These are phyloP conservation scores for Pezicula rhizophila DNA, from an alignment of 2,329 filamentous ascomycete species.

Conservation along the genomic window DNA sequence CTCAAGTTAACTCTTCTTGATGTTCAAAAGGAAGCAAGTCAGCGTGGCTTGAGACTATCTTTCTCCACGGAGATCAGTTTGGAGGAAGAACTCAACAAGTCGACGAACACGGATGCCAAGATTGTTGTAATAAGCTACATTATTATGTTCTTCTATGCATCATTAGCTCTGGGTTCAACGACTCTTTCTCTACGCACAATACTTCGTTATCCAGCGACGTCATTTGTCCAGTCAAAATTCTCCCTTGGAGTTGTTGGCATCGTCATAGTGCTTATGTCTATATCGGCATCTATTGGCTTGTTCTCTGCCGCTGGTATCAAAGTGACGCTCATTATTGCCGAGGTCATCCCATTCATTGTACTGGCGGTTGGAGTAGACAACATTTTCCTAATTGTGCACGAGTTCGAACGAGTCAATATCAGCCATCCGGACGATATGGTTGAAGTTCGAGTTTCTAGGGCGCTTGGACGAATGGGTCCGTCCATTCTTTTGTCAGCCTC, in stretches of 20 bases:
- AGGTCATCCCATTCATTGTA: slow-evolving; percentile 96
- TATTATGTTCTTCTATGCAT: slow-evolving; percentile 98
- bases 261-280: slow-evolving; percentile 93
- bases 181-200: slow-evolving; percentile 73
- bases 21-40: slow-evolving; percentile 72
- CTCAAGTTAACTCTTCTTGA: slow-evolving; percentile 68
- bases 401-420: slow-evolving; percentile 91
- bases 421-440: slow-evolving; percentile 86
- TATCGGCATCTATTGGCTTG: slow-evolving; percentile 87
- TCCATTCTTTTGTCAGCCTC: slow-evolving; percentile 93
- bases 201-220: slow-evolving; percentile 73
- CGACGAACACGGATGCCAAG: slow-evolving; percentile 95
- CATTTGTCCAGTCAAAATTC: slow-evolving; percentile 94
- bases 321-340: slow-evolving; percentile 94
- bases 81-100: slow-evolving; percentile 94
- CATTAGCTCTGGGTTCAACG: slow-evolving; percentile 83
- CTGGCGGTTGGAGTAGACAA: slow-evolving; percentile 97
- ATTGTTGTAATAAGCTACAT: slow-evolving; percentile 96
- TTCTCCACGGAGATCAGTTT: slow-evolving; percentile 95
- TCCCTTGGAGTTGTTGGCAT: slow-evolving; percentile 92
- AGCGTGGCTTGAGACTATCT: slow-evolving; percentile 77
- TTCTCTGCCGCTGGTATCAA: slow-evolving; percentile 91
- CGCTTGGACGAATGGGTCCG: slow-evolving; percentile 92
- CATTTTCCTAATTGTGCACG: slow-evolving; percentile 96
- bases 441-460: slow-evolving; percentile 76